Percentiles rank a stretch among this genome's conserved stretches.
These are phyloP conservation scores for Diaporthe sp. DNA, from an alignment of 2,329 filamentous ascomycete species.

Conservation along the genomic window DNA sequence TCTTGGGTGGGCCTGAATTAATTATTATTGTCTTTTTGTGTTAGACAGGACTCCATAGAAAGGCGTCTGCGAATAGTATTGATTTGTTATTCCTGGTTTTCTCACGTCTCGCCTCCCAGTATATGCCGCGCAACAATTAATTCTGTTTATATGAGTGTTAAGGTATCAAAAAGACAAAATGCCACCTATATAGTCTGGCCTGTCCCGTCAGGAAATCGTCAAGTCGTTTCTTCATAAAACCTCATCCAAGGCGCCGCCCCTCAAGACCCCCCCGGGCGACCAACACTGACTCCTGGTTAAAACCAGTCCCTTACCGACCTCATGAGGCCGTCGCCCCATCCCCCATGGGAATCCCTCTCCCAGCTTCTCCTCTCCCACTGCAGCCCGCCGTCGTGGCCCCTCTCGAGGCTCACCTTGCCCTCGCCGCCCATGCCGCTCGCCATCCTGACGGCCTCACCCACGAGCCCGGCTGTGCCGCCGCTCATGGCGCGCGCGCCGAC, in stretches of 20 bases:
- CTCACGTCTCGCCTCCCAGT: not conserved
- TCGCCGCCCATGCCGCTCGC: constrained; percentile 52
- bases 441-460: constrained; percentile 69
- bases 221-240: constrained; percentile 31
- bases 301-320: constrained; percentile 49
- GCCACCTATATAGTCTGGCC: not conserved
- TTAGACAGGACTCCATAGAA: constrained; percentile 27
- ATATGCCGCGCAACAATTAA: not conserved
- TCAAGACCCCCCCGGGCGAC: not conserved
- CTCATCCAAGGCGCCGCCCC: not conserved
- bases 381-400: constrained; percentile 48
- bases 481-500: constrained; percentile 62
- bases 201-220: not conserved
- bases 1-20: not conserved
- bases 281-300: not conserved
- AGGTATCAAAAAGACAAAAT: constrained; percentile 34
- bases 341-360: constrained; percentile 49
- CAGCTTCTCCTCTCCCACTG: constrained; percentile 55
- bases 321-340: constrained; percentile 40
- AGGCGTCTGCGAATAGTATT: constrained; percentile 26
- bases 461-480: constrained; percentile 59
- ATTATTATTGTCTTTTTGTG: constrained; percentile 18
- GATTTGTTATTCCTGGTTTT: not conserved
- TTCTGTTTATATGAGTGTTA: not conserved
- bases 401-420: constrained; percentile 49